Evolutionary conservation across 805 yeast genomes (phyloP).

Genomic region (Starmerella stellata): DNA sequence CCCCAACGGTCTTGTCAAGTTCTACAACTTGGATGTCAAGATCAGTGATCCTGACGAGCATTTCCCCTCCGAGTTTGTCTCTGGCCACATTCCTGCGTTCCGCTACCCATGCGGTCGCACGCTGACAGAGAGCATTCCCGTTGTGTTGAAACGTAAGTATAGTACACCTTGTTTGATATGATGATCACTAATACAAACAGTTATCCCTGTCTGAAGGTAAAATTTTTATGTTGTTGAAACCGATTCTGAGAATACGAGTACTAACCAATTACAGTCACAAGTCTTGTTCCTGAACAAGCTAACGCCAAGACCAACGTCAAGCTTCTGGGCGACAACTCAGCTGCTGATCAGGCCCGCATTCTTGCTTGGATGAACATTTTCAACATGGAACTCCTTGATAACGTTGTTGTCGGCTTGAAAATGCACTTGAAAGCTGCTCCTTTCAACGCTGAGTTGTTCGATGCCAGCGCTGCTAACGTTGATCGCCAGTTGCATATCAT

Average conservation of each 20-base stretch:
- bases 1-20: constrained; percentile 27
- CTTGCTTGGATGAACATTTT: constrained; percentile 63
- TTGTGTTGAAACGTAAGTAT: constrained; percentile 34
- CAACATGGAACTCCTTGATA: constrained; percentile 45
- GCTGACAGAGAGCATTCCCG: constrained; percentile 46
- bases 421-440: constrained; percentile 50
- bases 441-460: constrained; percentile 57
- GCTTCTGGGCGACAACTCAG: constrained; percentile 40
- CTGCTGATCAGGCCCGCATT: constrained; percentile 32
- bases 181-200: constrained; percentile 23
- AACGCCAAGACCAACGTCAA: too few species aligned
- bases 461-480: constrained; percentile 29
- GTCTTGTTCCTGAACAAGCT: constrained; percentile 15
- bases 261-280: constrained; percentile 11
- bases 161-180: constrained; percentile 17
- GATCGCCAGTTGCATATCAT: constrained; percentile 17
- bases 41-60: constrained; percentile 29
- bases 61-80: constrained; percentile 30
- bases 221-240: constrained; percentile 18
- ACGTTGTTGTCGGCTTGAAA: constrained; percentile 33
- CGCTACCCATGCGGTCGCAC: constrained; percentile 38
- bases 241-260: constrained; percentile 16
- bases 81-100: constrained; percentile 10
- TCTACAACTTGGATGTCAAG: constrained; percentile 40
- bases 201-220: constrained; percentile 29